A percentile compares a stretch with the other conserved stretches of the same genome.
Evolutionary conservation across 1,139 yeast species (phyloP).

Genomic region (Yamadazyma epiphylla): DNA sequence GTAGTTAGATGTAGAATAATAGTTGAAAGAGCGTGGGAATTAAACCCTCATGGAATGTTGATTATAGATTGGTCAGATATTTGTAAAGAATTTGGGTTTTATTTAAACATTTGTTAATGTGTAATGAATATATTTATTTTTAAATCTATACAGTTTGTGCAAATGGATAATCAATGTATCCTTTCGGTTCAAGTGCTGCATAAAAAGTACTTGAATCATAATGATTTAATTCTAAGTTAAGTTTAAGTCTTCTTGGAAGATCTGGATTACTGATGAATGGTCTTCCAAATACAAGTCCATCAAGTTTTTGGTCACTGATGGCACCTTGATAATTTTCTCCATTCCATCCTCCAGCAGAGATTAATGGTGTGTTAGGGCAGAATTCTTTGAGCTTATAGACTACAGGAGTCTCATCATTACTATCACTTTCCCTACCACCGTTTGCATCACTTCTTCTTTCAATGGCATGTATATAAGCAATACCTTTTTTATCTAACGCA

Average conservation of each 20-base stretch:
- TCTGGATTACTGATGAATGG: slow-evolving; percentile 49
- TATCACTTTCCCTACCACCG: slow-evolving; percentile 16
- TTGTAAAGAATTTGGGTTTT: slow-evolving; percentile 24
- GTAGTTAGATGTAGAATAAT: slow-evolving; percentile 12
- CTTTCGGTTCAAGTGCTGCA: slow-evolving; percentile 8
- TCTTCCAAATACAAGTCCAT: slow-evolving; percentile 40
- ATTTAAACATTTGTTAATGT: slow-evolving; percentile 14
- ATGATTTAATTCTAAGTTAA: slow-evolving; percentile 10
- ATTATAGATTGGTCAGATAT: slow-evolving; percentile 25
- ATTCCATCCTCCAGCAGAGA: slow-evolving; percentile 14
- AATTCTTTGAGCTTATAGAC: slow-evolving; percentile 12
- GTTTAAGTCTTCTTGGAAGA: slow-evolving; percentile 31
- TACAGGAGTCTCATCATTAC: slow-evolving; percentile 3
- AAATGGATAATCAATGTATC: slow-evolving; percentile 7
- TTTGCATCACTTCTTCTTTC: slow-evolving; percentile 20
- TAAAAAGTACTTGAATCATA: slow-evolving; percentile 23
- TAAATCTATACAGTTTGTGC: background rate
- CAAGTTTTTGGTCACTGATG: slow-evolving; percentile 5
- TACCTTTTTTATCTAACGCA: slow-evolving; percentile 15
- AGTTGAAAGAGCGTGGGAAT: slow-evolving; percentile 21
- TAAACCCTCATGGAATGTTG: slow-evolving; percentile 18
- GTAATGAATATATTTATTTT: too few species aligned
- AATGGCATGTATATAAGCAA: slow-evolving; percentile 21
- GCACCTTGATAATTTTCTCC: slow-evolving; percentile 4
- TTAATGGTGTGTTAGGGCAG: slow-evolving; percentile 13